Percentiles rank a stretch among this genome's conserved stretches.
Evolutionary conservation across 2,329 filamentous ascomycete genomes (phyloP).

Genomic region (Grosmannia penicillata): DNA sequence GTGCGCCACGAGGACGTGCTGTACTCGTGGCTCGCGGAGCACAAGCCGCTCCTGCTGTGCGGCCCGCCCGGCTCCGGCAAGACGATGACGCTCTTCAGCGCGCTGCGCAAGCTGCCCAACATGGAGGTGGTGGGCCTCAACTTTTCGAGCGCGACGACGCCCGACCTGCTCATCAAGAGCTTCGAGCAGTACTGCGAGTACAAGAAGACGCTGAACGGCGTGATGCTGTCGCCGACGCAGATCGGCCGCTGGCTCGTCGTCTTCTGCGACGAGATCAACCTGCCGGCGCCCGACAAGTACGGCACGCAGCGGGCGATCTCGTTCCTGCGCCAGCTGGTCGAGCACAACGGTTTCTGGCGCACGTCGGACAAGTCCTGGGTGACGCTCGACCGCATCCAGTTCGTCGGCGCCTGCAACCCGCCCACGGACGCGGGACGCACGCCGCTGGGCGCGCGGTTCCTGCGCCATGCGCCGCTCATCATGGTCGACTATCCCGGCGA

Average conservation of each 20-base stretch:
- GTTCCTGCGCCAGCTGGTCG: constrained; percentile 91
- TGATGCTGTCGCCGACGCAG: constrained; percentile 88
- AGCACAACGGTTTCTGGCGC: constrained; percentile 98
- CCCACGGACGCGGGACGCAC: constrained; percentile 95
- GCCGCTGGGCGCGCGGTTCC: constrained; percentile 80
- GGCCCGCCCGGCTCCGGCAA: constrained; percentile 97
- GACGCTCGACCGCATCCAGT: constrained; percentile 92
- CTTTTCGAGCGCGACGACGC: constrained; percentile 96
- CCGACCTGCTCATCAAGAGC: constrained; percentile 94
- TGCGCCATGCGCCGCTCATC: constrained; percentile 92
- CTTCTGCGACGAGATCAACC: constrained; percentile 98
- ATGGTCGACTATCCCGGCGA: constrained; percentile 99
- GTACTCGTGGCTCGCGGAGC: constrained; percentile 97
- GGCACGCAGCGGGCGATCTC: constrained; percentile 95
- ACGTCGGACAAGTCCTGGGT: constrained; percentile 98
- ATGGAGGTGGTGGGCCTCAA: constrained; percentile 99
- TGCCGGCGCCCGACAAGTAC: constrained; percentile 94
- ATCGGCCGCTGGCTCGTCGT: constrained; percentile 96
- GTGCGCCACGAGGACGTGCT: constrained; percentile 97
- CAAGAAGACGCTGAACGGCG: constrained; percentile 93
- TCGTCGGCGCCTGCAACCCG: constrained; percentile 96
- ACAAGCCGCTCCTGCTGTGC: constrained; percentile 91
- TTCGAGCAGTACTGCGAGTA: constrained; percentile 99
- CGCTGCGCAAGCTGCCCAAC: constrained; percentile 87
- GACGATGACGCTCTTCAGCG: constrained; percentile 98